Base-by-base conservation (phyloP, 768 basidiomycete genomes). In the Tricholomella constricta region DNA sequence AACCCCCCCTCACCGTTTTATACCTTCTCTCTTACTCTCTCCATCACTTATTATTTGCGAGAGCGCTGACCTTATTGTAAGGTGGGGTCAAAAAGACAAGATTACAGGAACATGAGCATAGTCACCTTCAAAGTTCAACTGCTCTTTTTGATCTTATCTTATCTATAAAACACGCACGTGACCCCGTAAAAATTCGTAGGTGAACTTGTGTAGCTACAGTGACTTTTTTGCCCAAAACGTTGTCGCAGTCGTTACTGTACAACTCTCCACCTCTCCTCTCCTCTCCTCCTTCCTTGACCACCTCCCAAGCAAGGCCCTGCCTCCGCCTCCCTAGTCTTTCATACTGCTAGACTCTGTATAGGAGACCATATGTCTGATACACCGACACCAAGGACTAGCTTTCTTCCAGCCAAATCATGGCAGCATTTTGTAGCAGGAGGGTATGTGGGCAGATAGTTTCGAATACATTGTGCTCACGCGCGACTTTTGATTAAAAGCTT, bases 371-470 rank as follows among this genome's bases (percentile, higher is more conserved):
- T 64, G 51, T 68, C 66, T 55, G 54, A 59, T 52, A 41, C 62
- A 59, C 54, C 72, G 9, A 59, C 74, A 0, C 62, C 75, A 4
- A 69, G 71, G 20, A 62, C 69, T 2, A 63, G 65, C 26, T 58
- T 78, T 59, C 67, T 88, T 2, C 86, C 89, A 2, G 80, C 86
- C 44, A 87, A 89, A 68, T 89, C 92, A 70, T 91, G 85, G 86
- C 82, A 81, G 49, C 91, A 95, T 63, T 85, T 94, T 60, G 77
- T 89, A 8, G 92, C 88, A 25, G 92, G 92, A 77, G 92, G 91
- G 92, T 93, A 61, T 66, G 89, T 75, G 31, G 17, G n/a, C 31
- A 12, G 46, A 17, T 10, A 17, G 15, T 35, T 51, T 53, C 3
- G 14, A 32, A 3, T 9, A 32, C 3, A 19, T 9, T 6, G 11